Conservation (phyloP, 306 rosid genomes). For the Fagus crenata region DNA sequence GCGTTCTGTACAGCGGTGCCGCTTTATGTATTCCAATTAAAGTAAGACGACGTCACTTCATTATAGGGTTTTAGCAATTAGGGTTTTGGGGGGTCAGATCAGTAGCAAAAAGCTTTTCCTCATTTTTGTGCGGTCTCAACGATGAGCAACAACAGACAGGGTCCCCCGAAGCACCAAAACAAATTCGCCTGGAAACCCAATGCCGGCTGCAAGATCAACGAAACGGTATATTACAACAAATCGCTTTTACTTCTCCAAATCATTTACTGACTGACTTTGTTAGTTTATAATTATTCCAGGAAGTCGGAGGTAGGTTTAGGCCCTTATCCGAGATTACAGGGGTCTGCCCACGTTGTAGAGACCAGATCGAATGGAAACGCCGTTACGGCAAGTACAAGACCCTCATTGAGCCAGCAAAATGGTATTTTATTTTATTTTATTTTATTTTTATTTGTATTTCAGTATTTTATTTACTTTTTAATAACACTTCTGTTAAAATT, state of each 20-base stretch:
- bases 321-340: conserved; percentile 79
- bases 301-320: conserved; percentile 79
- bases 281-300: conserved; percentile 35
- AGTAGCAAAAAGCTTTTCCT: too few relatives aligned
- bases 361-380: conserved; percentile 91
- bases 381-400: conserved; percentile 87
- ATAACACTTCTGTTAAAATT: not conserved
- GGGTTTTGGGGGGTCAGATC: too few relatives aligned
- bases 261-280: too few relatives aligned
- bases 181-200: conserved; percentile 84
- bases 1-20: too few relatives aligned
- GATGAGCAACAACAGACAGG: conserved; percentile 24
- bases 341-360: conserved; percentile 84
- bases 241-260: too few relatives aligned
- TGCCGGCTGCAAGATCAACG: conserved; percentile 82
- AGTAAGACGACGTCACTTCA: too few relatives aligned
- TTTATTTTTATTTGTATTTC: not conserved
- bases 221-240: conserved; percentile 42
- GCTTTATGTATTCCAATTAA: too few relatives aligned
- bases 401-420: conserved; percentile 76
- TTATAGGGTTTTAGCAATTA: too few relatives aligned
- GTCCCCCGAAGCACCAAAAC: conserved; percentile 76
- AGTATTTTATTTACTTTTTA: not conserved
- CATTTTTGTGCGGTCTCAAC: too few relatives aligned
- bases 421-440: conserved; percentile 39